Base-by-base conservation (phyloP, 805 yeast species). In the Pichia kluyveri region DNA sequence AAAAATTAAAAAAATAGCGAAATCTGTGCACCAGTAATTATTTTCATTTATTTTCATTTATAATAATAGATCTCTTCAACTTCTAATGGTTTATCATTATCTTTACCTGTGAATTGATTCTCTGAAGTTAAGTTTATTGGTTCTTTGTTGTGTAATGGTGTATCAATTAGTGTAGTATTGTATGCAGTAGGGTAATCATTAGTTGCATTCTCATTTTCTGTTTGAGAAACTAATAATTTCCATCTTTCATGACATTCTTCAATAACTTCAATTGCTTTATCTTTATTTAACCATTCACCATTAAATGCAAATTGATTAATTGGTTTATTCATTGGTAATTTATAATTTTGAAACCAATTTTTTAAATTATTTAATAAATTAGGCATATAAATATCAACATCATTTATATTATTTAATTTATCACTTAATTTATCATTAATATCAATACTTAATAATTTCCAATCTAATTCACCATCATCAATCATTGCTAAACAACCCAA, bases 381-480 rank as follows among this genome's bases (percentile, higher is more conserved):
- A 37, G 95, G 95, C 69, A 83, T 73, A 53, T 73, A 69, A 27
- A 65, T 63, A 51, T 81, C 80, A 30, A 87, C 86, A 65, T 86
- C 96, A 51, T 71, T 70, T 42, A 87, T 72, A 60, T 76, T 80
- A 58, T 81, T 70, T 49, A 87, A 62, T 54, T 77, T 69, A 7
- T 70, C 50, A 26, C 87, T 82, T 60, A 83, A 61, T 42, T 86
- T 83, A 62, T 86, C 95, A 46, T 73, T 69, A 31, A 72, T 69
- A 59, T 83, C 82, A 48, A 87, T 83, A 18, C 76, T 87, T 50
- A 87, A 77, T 32, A 87, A 72, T 68, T 87, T 87, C 98, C 98
- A 91, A 70, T 91, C 99, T 50, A 96, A 76, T 70, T 93, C 99
- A 56, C 96, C 97, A 67, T 90, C 97, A 59, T 86, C 95, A 51